Evolutionary conservation across 306 rosid species (phyloP).

Genomic region (Vigna trinervia): DNA sequence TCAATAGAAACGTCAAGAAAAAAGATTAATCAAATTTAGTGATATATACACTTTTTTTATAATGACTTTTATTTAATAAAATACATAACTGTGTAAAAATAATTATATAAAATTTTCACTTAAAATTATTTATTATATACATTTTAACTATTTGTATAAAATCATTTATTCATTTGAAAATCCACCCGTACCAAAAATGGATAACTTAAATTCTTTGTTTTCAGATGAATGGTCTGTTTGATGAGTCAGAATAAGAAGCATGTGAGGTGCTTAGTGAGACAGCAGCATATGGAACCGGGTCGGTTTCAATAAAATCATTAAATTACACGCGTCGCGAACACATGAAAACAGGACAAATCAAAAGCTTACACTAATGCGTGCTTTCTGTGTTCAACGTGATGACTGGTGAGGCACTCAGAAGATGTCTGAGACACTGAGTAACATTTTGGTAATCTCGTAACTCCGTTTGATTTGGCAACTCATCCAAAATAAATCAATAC

Average conservation of each 20-base stretch:
- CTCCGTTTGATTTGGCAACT: background rate
- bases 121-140: too few species aligned
- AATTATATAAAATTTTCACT: too few species aligned
- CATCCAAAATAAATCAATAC: too few species aligned
- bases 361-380: background rate
- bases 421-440: background rate
- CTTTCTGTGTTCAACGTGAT: background rate
- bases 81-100: too few species aligned
- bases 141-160: too few species aligned
- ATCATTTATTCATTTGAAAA: too few species aligned
- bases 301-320: constrained; percentile 5
- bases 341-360: constrained; percentile 5
- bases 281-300: constrained; percentile 16
- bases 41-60: too few species aligned
- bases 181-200: too few species aligned
- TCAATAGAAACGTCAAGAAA: too few species aligned
- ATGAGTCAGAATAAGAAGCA: constrained; percentile 1
- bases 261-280: constrained; percentile 31
- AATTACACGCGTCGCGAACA: constrained; percentile 24
- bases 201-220: too few species aligned
- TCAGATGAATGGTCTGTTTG: background rate
- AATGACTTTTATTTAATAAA: too few species aligned
- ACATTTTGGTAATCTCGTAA: background rate
- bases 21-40: too few species aligned
- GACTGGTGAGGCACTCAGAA: constrained; percentile 10